Evolutionary conservation across 176 grass and related monocot species (phyloP).

Genomic region (Areca catechu): DNA sequence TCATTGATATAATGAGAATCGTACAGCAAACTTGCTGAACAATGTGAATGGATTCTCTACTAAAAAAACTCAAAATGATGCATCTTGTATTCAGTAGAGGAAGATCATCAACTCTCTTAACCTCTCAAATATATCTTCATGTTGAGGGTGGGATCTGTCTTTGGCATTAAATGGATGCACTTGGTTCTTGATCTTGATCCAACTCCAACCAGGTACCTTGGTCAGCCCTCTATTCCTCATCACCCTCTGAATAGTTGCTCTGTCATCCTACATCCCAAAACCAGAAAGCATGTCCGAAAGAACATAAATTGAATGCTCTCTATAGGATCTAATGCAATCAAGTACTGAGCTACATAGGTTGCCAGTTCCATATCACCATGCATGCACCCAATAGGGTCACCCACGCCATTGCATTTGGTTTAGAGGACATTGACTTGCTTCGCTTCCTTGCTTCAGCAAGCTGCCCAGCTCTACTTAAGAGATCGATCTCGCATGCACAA

Average conservation of each 20-base stretch:
- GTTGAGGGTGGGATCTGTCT: conserved; percentile 37
- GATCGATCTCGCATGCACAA: conserved; percentile 57
- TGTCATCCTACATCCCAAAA: conserved; percentile 49
- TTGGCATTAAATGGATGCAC: conserved; percentile 59
- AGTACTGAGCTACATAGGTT: conserved; percentile 26
- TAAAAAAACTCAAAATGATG: too few relatives aligned
- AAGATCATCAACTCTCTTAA: conserved; percentile 19
- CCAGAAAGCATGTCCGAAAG: conserved; percentile 47
- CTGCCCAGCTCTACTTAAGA: conserved; percentile 39
- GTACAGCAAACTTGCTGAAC: too few relatives aligned
- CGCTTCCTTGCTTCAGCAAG: conserved; percentile 56
- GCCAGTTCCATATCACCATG: conserved; percentile 49
- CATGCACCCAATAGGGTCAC: conserved; percentile 59
- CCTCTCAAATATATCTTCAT: conserved; percentile 34
- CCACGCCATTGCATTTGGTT: conserved; percentile 58
- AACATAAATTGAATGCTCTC: conserved; percentile 47
- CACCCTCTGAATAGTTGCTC: conserved; percentile 40
- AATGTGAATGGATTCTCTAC: too few relatives aligned
- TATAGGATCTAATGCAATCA: conserved; percentile 31
- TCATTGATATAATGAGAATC: too few relatives aligned
- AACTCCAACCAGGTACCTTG: conserved; percentile 68
- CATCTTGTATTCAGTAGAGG: conserved; percentile 13
- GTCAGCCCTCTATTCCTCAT: conserved; percentile 51
- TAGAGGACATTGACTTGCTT: conserved; percentile 48
- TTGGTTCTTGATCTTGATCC: conserved; percentile 51